Evolutionary conservation across 257 asterid species (phyloP).

Genomic region (Paulownia fortunei): DNA sequence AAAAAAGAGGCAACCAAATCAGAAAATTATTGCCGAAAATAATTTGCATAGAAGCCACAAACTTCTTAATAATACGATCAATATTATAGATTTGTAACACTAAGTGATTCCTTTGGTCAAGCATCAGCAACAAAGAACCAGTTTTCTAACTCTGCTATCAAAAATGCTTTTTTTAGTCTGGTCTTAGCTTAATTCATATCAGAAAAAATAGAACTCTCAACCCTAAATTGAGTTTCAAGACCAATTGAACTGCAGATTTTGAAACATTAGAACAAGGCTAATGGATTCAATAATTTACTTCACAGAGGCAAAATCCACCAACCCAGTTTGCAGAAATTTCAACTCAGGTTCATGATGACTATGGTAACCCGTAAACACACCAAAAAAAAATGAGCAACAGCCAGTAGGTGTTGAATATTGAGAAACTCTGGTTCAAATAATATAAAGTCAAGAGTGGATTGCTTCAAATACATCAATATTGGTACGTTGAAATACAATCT

Average conservation of each 20-base stretch:
- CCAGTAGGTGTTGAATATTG: neutral
- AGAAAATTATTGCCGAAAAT: neutral
- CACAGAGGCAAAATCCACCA: neutral
- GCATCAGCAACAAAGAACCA: neutral
- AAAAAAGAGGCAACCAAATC: constrained; percentile 19
- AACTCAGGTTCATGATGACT: neutral
- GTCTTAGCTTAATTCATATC: neutral
- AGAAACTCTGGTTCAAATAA: constrained; percentile 3
- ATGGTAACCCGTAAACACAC: neutral
- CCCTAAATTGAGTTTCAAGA: neutral
- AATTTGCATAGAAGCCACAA: neutral
- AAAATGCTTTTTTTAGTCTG: neutral
- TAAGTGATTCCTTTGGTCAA: constrained; percentile 1
- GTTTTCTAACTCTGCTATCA: neutral
- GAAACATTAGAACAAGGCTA: neutral
- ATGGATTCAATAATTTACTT: neutral
- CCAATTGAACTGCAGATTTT: neutral
- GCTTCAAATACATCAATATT: neutral
- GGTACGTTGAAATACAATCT: neutral
- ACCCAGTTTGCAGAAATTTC: neutral
- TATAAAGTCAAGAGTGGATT: neutral
- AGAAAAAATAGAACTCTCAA: neutral
- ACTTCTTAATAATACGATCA: neutral
- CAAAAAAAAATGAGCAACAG: neutral
- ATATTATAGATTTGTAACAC: neutral